Base-by-base conservation (phyloP, 164 flowering plant genomes). In the Cinnamomum micranthum region DNA sequence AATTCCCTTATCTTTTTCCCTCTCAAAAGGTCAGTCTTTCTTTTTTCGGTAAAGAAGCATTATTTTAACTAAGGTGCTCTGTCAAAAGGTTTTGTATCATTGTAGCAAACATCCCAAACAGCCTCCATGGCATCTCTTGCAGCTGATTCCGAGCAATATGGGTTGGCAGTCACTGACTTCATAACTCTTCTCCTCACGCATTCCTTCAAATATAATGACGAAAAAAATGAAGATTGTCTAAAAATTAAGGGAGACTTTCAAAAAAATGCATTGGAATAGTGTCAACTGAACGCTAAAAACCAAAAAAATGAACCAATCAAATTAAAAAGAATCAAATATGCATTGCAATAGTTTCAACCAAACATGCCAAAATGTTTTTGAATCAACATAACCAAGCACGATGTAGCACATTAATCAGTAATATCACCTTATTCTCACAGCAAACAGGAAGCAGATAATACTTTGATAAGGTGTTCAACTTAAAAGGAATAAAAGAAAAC, bases 61-160 rank as follows among this genome's bases (percentile, higher is more conserved):
- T 86, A 41, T 41, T 41, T 41, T 9, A 41, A 41, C 47, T 84
- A 94, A 62, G 98, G 98, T 84, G 96, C 99, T 83, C 96, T 85
- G 75, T 92, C 98, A 68, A 93, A 93, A n/a, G 97, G 99, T 73
- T 85, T 75, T 62, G 99, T 95, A 77, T 95, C 99, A 71, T 93
- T 92, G 85, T 93, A 95, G 84, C 99, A 95, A 22, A 85, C 77
- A 85, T 95, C 97, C 98, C 97, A 93, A 31, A 91, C 96, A 76
- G 93, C 96, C 72, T 93, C 98, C 96, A 93, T 90, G 55, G 99
- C 97, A 78, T 91, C 96, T 81, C 84, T 92, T 20, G 98, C 88
- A 70, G 92, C 97, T 64, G 88, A 80, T 83, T 90, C 93, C 3
- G 98, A 86, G 81, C 98, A 95, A 83, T 85, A 80, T 23, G 99